phyloP scores from a whole-genome alignment of 805 yeast genomes.

The Starmerella gropengiesseri region DNA sequence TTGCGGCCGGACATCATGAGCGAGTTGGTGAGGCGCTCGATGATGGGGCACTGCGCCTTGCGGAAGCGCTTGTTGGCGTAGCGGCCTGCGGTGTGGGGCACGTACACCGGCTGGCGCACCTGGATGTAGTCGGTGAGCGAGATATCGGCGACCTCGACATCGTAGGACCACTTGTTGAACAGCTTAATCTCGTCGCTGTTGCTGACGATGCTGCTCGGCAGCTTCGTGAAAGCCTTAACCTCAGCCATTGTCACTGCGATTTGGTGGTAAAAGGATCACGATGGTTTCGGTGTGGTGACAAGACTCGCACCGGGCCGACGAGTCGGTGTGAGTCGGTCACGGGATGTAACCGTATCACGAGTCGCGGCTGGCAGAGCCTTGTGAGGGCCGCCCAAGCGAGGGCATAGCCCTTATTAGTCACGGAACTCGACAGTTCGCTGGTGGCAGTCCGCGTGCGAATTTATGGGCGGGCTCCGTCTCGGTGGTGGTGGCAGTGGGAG shows the following conservation, averaged over 20 bases:
- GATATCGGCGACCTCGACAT: slow-evolving; percentile 94
- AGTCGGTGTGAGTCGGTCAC: slow-evolving; percentile 16
- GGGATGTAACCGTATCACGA: slow-evolving; percentile 3
- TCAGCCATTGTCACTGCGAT: slow-evolving; percentile 37
- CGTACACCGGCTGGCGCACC: slow-evolving; percentile 94
- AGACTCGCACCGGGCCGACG: slow-evolving; percentile 3
- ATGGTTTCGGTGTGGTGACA: slow-evolving; percentile 5
- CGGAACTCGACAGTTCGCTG: too few relatives aligned
- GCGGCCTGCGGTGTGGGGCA: slow-evolving; percentile 99
- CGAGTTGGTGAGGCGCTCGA: slow-evolving; percentile 99
- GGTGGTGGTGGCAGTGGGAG: too few relatives aligned
- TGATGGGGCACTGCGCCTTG: slow-evolving; percentile 98
- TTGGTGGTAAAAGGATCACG: slow-evolving; percentile 6
- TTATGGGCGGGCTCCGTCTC: too few relatives aligned
- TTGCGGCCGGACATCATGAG: slow-evolving; percentile 99
- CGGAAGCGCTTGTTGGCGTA: slow-evolving; percentile 99
- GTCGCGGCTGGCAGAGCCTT: neutral
- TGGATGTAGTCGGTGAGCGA: slow-evolving; percentile 97
- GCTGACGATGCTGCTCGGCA: slow-evolving; percentile 92
- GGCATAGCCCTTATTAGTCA: slow-evolving; percentile 12
- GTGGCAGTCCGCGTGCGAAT: too few relatives aligned
- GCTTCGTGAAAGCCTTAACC: slow-evolving; percentile 84
- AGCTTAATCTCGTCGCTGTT: slow-evolving; percentile 94
- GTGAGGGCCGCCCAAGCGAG: slow-evolving; percentile 4
- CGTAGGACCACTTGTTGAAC: slow-evolving; percentile 99